These are phyloP conservation scores for Pichia exigua DNA, from an alignment of 805 yeast species.

Conservation along the genomic window DNA sequence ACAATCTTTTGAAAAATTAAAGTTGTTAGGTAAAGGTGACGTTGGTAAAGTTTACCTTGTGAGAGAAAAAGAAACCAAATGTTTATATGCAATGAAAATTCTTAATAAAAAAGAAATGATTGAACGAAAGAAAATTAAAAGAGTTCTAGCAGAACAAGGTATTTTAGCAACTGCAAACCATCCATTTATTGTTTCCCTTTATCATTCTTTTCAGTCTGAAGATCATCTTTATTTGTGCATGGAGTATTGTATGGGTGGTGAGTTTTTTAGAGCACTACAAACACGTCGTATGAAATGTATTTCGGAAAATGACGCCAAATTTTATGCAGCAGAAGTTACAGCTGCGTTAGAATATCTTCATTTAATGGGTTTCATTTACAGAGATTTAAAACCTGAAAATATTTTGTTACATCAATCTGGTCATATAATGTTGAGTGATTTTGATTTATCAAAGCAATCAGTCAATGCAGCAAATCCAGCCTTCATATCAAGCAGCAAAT, in stretches of 20 bases:
- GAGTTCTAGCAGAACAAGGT: slow-evolving; percentile 95
- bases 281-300: slow-evolving; percentile 83
- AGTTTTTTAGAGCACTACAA: slow-evolving; percentile 91
- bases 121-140: slow-evolving; percentile 84
- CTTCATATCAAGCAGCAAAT: slow-evolving; percentile 35
- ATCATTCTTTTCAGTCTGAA: slow-evolving; percentile 93
- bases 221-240: slow-evolving; percentile 88
- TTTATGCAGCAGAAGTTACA: slow-evolving; percentile 93
- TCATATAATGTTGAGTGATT: slow-evolving; percentile 95
- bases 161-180: slow-evolving; percentile 91
- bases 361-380: slow-evolving; percentile 92
- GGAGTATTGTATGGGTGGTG: slow-evolving; percentile 99
- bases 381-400: slow-evolving; percentile 96
- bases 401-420: slow-evolving; percentile 93
- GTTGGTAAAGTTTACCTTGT: slow-evolving; percentile 96
- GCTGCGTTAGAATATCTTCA: slow-evolving; percentile 96
- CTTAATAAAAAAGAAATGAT: slow-evolving; percentile 89
- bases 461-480: slow-evolving; percentile 71
- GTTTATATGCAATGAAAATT: slow-evolving; percentile 88
- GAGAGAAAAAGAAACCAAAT: slow-evolving; percentile 65
- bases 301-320: slow-evolving; percentile 79
- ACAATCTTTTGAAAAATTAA: slow-evolving; percentile 78
- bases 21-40: slow-evolving; percentile 92
- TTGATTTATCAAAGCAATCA: slow-evolving; percentile 88
- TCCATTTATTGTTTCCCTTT: slow-evolving; percentile 92